Base-by-base conservation (phyloP, 371 early-diverging fungal species). In the Syncephalis fuscata region DNA sequence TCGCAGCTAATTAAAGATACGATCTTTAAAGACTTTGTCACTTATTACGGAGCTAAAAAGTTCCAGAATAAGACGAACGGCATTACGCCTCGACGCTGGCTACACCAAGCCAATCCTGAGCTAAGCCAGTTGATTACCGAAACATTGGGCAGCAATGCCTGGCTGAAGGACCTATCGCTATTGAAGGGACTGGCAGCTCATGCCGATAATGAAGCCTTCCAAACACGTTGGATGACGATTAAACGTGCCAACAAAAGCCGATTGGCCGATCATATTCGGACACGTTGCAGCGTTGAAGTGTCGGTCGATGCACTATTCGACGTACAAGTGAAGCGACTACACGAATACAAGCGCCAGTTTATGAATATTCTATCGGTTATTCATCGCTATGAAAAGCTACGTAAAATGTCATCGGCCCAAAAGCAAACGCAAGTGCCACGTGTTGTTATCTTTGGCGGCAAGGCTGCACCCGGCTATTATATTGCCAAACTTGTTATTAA, bases 311-410 rank as follows among this genome's bases (percentile, higher is more conserved):
- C 91, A 1, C 60, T 92, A 48, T 92, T 92, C 62, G 93, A 92
- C 62, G 73, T 90, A 50, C 91, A 91, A 64, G 90, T 88, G 57
- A 92, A 88, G 70, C 83, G 92, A 64, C 81, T 92, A 55, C 93
- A 92, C 64, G 93, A 92, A 66, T 92, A 92, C 70, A 92, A 92
- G 73, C 85, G 93, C 53, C 93, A 92, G 70, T 87, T 84, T 62
- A 85, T 92, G 87, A 92, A 92, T 68, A 89, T 92, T 53, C 63
- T 92, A 44, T 64, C 78, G 41, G 89, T 88, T 46, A 89, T 91
- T 57, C 74, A 88, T 61, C 84, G 89, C 50, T 92, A 92, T 71
- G 61, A 74, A 56, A 51, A 58, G 2, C 66, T 92, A 55, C 85
- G 88, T 70, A 64, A 51, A 15, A 68, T 91, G 82, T 49, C 72